Evolutionary conservation across 1,139 yeast genomes (phyloP), one percentile per base, ranked within the genome.

Genomic region (Geotrichum fermentans): DNA sequence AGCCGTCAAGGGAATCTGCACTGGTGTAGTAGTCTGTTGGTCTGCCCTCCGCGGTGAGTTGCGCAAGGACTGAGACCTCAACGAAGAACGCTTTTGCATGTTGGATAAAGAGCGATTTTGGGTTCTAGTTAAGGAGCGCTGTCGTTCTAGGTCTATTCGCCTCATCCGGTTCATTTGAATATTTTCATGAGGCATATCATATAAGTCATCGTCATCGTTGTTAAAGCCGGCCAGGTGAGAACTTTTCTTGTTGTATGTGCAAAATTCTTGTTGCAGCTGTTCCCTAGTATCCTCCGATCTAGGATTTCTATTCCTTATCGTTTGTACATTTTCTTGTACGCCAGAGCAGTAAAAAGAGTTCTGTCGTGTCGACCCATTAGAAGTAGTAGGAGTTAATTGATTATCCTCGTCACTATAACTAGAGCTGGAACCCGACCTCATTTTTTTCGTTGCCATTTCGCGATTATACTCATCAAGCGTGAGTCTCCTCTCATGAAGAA

Each of bases 141-240:
- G 22, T 2, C 41, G 41, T 26, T 38, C 41, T 8, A 24, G 22
- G 4, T 16, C 16, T 16, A 14, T 18, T 7, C 14, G 41, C 13
- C 18, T 22, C 18, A 38, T 20, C 14, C 14, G 8, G 32, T 24
- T 38, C 14, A 38, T 5, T 4, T 32, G 33, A 26, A 38, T 38
- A 24, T 11, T 17, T n/a, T 38, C 41, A 13, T 24, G 33, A 6
- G 41, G 41, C 41, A 38, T 38, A 26, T 38, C 41, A 14, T 38
- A 38, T n/a, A 38, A 28, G 10, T 38, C 41, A 13, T 38, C 41
- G 16, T 38, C 41, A 24, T 24, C 41, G 18, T 38, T 38, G 33
- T 26, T 26, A 21, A 10, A 37, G 13, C 16, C n/a, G 29, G 11
- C 39, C 39, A 3, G 38, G 21, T 11, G 4, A 8, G 21, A 26